A percentile compares a stretch with the other conserved stretches of the same genome.
These are phyloP conservation scores for Gynandropsis gynandra DNA, from an alignment of 345 rosid species.

Conservation along the genomic window DNA sequence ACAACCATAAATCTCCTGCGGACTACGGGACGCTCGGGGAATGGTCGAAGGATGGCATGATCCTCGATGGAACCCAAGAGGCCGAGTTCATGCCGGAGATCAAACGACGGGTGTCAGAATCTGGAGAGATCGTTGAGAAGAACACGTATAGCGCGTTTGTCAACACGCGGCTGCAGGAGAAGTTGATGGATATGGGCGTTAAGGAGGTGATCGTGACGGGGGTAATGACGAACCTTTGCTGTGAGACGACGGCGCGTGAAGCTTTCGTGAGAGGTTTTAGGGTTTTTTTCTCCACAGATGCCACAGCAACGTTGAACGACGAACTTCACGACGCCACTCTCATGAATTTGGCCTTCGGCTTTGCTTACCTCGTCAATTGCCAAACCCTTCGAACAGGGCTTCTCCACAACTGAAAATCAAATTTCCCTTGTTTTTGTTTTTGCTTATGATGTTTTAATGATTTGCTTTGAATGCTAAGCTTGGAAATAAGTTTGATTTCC, in stretches of 20 bases:
- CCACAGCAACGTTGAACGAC: slow-evolving; percentile 48
- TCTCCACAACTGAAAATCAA: too few relatives aligned
- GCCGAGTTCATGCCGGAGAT: slow-evolving; percentile 50
- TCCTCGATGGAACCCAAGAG: slow-evolving; percentile 52
- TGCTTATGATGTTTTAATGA: too few relatives aligned
- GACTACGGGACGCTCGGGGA: slow-evolving; percentile 53
- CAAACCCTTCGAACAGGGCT: slow-evolving; percentile 14
- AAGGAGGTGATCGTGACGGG: slow-evolving; percentile 69
- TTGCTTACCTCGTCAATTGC: slow-evolving; percentile 67
- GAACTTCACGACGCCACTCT: slow-evolving; percentile 58
- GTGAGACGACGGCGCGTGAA: slow-evolving; percentile 83
- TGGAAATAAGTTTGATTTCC: too few relatives aligned
- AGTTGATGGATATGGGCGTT: slow-evolving; percentile 47
- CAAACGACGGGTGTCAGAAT: too few relatives aligned
- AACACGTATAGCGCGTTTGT: slow-evolving; percentile 62
- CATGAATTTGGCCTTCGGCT: slow-evolving; percentile 62
- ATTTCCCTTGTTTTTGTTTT: too few relatives aligned
- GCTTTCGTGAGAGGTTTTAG: slow-evolving; percentile 64
- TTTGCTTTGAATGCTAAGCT: too few relatives aligned
- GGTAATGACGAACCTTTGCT: slow-evolving; percentile 76
- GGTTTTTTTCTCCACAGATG: slow-evolving; percentile 75
- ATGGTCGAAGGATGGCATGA: slow-evolving; percentile 58
- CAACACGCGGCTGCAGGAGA: slow-evolving; percentile 46
- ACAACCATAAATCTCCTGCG: slow-evolving; percentile 45
- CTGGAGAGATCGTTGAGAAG: slow-evolving; percentile 51